Conservation (phyloP, 768 basidiomycete genomes). For the Lactarius evosmus region DNA sequence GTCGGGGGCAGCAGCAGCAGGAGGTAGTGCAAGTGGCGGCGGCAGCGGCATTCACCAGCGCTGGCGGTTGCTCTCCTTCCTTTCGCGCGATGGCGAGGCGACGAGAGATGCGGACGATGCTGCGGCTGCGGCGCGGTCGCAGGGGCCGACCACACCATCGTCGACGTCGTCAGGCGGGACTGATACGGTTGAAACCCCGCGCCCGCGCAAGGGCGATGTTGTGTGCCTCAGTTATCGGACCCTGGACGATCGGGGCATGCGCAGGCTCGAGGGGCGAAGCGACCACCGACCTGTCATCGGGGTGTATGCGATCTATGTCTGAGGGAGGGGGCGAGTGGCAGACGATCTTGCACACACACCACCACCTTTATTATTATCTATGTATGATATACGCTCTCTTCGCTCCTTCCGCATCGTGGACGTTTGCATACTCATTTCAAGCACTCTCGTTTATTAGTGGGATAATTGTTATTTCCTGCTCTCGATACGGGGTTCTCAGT, state of each 20-base stretch:
- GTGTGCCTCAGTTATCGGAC: slow-evolving; percentile 69
- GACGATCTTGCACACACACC: background rate
- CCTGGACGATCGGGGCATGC: slow-evolving; percentile 73
- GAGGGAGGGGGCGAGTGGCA: background rate
- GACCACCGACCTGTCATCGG: slow-evolving; percentile 88
- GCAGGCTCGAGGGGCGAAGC: slow-evolving; percentile 69
- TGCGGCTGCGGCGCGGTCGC: background rate
- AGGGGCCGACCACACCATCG: background rate
- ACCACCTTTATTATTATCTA: background rate
- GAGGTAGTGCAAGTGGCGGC: background rate
- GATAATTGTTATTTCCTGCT: background rate
- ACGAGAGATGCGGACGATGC: slow-evolving; percentile 1
- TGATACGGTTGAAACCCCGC: slow-evolving; percentile 24
- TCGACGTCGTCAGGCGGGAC: background rate
- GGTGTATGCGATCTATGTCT: slow-evolving; percentile 65
- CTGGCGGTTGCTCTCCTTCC: slow-evolving; percentile 27
- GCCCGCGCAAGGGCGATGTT: slow-evolving; percentile 62
- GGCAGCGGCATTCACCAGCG: slow-evolving; percentile 6
- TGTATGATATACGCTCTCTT: slow-evolving; percentile 8
- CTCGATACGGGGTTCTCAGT: background rate
- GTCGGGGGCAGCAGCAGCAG: background rate
- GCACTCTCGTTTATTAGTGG: background rate
- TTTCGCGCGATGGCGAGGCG: slow-evolving; percentile 19
- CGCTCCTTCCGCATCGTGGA: slow-evolving; percentile 10
- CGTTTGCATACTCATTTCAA: slow-evolving; percentile 1